These are phyloP conservation scores for Elsinoe arachidis DNA, from an alignment of 2,329 filamentous ascomycete species.

Conservation along the genomic window DNA sequence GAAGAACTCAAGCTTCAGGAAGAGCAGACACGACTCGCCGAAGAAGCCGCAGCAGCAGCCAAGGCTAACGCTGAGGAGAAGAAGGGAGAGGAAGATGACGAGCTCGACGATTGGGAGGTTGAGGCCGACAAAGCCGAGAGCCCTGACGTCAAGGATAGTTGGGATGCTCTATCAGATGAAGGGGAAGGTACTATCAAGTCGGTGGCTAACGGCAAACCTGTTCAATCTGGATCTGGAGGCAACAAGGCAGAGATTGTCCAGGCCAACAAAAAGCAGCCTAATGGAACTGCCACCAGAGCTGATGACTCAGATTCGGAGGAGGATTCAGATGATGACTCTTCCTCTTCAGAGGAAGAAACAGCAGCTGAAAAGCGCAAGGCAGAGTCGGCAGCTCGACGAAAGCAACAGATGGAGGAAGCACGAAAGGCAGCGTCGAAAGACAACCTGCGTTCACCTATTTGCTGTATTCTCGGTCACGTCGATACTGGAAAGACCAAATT, in stretches of 20 bases:
- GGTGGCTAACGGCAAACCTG: constrained; percentile 29
- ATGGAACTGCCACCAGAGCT: constrained; percentile 42
- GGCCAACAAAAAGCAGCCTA: constrained; percentile 21
- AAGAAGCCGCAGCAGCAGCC: constrained; percentile 69
- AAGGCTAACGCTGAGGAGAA: constrained; percentile 59
- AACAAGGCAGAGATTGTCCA: constrained; percentile 22
- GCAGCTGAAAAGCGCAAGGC: constrained; percentile 73
- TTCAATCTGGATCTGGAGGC: constrained; percentile 21
- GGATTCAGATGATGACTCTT: constrained; percentile 45
- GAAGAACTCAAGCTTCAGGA: constrained; percentile 44
- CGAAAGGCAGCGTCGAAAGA: constrained; percentile 86
- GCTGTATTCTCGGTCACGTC: constrained; percentile 99
- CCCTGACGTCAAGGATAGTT: constrained; percentile 81
- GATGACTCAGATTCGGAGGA: constrained; percentile 36
- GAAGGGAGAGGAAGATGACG: constrained; percentile 55
- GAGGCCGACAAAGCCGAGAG: constrained; percentile 66
- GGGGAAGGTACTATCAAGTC: constrained; percentile 44
- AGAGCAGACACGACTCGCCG: constrained; percentile 66
- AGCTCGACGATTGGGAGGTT: constrained; percentile 75
- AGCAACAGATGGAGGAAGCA: constrained; percentile 85
- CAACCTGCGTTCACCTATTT: constrained; percentile 92
- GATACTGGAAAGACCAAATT: constrained; percentile 99
- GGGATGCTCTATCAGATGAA: constrained; percentile 79
- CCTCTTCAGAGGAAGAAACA: constrained; percentile 65
- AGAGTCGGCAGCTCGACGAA: constrained; percentile 78